Conservation (phyloP, 208 protist genomes). For the Acanthamoeba lenticulata region DNA sequence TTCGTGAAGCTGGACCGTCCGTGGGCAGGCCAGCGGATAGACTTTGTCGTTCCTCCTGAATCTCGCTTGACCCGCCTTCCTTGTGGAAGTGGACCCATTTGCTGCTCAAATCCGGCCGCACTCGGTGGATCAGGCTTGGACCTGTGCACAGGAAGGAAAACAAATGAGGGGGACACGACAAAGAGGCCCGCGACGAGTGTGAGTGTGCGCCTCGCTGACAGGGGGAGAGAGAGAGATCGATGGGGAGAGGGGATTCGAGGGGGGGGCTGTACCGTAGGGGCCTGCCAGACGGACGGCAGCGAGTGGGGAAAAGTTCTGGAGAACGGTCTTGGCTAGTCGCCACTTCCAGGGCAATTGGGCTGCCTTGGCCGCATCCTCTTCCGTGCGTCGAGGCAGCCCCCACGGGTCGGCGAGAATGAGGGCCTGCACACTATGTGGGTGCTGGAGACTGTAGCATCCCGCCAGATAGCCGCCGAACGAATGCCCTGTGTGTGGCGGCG, state of each 20-base stretch:
- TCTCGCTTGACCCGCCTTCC: background rate
- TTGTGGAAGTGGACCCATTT: conserved; percentile 36
- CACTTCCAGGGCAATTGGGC: conserved; percentile 38
- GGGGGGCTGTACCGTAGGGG: background rate
- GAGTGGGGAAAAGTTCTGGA: conserved; percentile 29
- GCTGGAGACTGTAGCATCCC: conserved; percentile 27
- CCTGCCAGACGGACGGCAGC: conserved; percentile 16
- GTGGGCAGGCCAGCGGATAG: background rate
- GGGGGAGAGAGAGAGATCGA: no score
- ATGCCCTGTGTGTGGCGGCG: conserved; percentile 41
- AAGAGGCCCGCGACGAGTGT: no score
- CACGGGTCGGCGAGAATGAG: conserved; percentile 63
- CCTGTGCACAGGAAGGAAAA: no score
- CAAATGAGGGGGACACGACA: no score
- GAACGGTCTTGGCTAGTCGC: background rate
- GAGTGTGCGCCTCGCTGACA: no score
- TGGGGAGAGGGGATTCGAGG: background rate
- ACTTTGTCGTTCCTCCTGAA: background rate
- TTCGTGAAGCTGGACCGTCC: no score
- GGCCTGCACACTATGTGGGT: conserved; percentile 52
- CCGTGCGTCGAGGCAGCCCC: conserved; percentile 17
- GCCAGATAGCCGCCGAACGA: conserved; percentile 70
- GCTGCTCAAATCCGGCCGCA: background rate
- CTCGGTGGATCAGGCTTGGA: background rate
- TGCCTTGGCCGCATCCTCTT: background rate